Base-by-base conservation (phyloP, 2,329 filamentous ascomycete genomes). In the Purpureocillium lavendulum region DNA sequence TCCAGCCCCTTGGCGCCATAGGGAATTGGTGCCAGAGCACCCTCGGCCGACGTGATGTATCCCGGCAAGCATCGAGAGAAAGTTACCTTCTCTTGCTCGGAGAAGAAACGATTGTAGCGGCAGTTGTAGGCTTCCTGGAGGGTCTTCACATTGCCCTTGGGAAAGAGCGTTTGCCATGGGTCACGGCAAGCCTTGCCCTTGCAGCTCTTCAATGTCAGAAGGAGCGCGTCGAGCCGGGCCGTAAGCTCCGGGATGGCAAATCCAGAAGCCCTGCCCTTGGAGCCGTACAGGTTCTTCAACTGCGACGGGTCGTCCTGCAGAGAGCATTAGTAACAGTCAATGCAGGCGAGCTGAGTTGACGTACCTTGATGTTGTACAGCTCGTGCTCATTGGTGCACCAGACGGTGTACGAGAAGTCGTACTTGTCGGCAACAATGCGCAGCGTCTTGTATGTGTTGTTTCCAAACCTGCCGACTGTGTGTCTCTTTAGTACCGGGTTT, bases 381-480 rank as follows among this genome's bases (percentile, higher is more conserved):
- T 85, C 80, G 40, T 76, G 73, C 50, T 83, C 79, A 38, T 77
- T 77, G 12, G 61, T 81, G 51, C 82, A 85, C 80, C 80, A 85
- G 0, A 83, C 76, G 0, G 77, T 71, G 49, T 85, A 85, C 44
- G 78, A 76, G 5, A 84, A 53, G 49, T 71, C 75, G 50, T 83
- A 84, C 4, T 60, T 57, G 2, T 67, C 53, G 1, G 68, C 60
- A 4, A 77, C 62, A 6, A 82, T 56, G n/a, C 77, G 67, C 15
- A 80, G 48, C 0, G 66, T 69, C 56, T 82, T 81, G 62, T 81
- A 82, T 0, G 76, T 81, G 46, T 80, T 80, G 42, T 68, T 67
- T 3, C 39, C 7, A 7, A 33, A 4, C 50, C 39, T 0, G 30
- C 14, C 3, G 34, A 30, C 26, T 30, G 12, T 12, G 29, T 30